These are phyloP conservation scores for Boletus rubescentipes DNA, from an alignment of 768 basidiomycete genomes.

Conservation along the genomic window DNA sequence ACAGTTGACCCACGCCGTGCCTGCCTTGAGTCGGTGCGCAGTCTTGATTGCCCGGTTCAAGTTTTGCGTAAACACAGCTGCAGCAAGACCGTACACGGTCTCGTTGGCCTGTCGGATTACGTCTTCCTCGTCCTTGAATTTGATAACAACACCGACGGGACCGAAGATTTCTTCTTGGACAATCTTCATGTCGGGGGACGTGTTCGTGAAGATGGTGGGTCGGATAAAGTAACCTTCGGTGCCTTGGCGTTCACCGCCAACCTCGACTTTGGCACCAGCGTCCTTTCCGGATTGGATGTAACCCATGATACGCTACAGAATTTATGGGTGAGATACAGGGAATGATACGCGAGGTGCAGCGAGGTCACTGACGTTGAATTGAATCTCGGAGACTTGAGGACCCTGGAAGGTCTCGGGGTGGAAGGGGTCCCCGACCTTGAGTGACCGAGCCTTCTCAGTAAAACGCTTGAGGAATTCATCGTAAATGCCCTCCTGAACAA, in stretches of 20 bases:
- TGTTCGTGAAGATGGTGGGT: constrained; percentile 75
- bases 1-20: constrained; percentile 68
- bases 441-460: constrained; percentile 47
- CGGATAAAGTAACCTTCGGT: constrained; percentile 66
- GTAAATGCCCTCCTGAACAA: constrained; percentile 76
- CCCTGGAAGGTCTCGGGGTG: constrained; percentile 59
- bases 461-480: constrained; percentile 69
- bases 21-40: constrained; percentile 75
- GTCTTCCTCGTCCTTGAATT: constrained; percentile 70
- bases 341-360: not conserved
- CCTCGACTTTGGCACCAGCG: constrained; percentile 64
- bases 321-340: not conserved
- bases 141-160: constrained; percentile 73
- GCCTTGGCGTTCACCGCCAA: constrained; percentile 63
- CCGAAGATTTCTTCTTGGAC: constrained; percentile 79
- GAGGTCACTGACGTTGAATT: constrained; percentile 59
- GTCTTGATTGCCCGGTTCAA: constrained; percentile 70
- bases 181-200: constrained; percentile 69
- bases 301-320: constrained; percentile 62
- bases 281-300: constrained; percentile 77
- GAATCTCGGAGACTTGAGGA: constrained; percentile 74
- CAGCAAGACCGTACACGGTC: constrained; percentile 82
- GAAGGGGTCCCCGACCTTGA: constrained; percentile 78
- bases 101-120: constrained; percentile 80
- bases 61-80: constrained; percentile 82